Evolutionary conservation across 2,329 filamentous ascomycete genomes (phyloP), one percentile per base, ranked within the genome.

Genomic region (Pestalotiopsis fici): DNA sequence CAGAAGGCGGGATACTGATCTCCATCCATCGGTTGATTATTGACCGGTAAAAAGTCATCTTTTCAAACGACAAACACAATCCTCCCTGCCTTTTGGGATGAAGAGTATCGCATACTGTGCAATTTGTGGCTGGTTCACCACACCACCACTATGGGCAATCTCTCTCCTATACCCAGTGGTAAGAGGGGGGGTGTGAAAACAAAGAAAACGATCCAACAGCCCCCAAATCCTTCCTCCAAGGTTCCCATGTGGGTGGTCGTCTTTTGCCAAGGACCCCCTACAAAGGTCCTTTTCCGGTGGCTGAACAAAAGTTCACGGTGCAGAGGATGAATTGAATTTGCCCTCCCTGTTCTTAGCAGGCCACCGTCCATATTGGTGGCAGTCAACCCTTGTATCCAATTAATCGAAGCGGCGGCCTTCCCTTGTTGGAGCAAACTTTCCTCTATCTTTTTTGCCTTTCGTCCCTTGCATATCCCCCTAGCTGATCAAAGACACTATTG

Each of bases 71-170:
- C 18, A 21, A 43, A 12, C 59, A 62, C 15, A 13, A 23, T 25
- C 37, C 55, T 57, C n/a, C 55, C 39, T 12, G n/a, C 59, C 23
- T 23, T 18, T 21, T 18, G 12, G 21, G 39, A 11, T 13, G 15
- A 47, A 11, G 9, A 47, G 35, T 62, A 28, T 62, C 21, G 59
- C 59, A 28, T 62, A 62, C 59, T 62, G 59, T 62, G 59, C 59
- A 62, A 62, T 5, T n/a, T 47, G 59, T 62, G 59, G 59, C 39
- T 60, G 59, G 35, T 25, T 27, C 25, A 35, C n/a, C 57, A 60
- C 57, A 62, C 59, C 59, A 43, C 25, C 37, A 43, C n/a, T 15
- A 35, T 37, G 4, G 7, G 27, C 55, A 31, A 18, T 21, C 13
- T 28, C 13, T 62, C 37, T 25, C 18, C 18, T 3, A 18, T n/a